Evolutionary conservation across 108 stramenopile species (phyloP).

Genomic region (Chaetoceros muelleri): DNA sequence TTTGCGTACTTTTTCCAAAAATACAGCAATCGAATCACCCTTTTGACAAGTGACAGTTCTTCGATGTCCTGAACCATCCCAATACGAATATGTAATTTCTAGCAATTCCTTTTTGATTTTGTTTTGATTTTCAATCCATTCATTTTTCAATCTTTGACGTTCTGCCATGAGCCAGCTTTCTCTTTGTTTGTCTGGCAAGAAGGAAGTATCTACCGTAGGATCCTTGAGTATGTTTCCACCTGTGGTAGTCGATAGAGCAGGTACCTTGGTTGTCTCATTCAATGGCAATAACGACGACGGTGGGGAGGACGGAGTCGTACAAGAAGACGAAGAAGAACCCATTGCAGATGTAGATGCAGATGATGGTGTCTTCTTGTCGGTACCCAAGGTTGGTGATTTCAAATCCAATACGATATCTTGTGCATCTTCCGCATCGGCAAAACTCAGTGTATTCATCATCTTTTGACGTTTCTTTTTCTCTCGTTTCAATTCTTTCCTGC

Average conservation of each 20-base stretch:
- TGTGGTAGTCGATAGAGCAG: too few species aligned
- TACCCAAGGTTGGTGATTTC: background rate
- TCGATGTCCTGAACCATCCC: slow-evolving; percentile 95
- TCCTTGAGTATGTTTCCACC: slow-evolving; percentile 63
- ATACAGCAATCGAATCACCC: slow-evolving; percentile 83
- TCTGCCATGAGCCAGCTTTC: slow-evolving; percentile 48
- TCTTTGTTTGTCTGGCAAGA: slow-evolving; percentile 82
- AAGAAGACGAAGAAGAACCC: too few species aligned
- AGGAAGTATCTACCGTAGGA: slow-evolving; percentile 88
- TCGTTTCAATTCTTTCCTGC: slow-evolving; percentile 3
- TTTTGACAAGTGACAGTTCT: slow-evolving; percentile 58
- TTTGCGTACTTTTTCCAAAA: slow-evolving; percentile 75
- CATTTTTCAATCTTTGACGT: slow-evolving; percentile 55
- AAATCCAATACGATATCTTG: slow-evolving; percentile 20
- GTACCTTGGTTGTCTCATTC: background rate
- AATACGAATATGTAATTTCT: slow-evolving; percentile 92
- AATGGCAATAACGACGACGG: too few species aligned
- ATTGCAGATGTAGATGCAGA: too few species aligned
- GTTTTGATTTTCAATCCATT: slow-evolving; percentile 79
- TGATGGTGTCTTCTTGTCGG: slow-evolving; percentile 2
- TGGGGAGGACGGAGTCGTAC: too few species aligned
- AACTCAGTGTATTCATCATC: slow-evolving; percentile 51
- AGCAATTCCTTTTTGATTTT: slow-evolving; percentile 68
- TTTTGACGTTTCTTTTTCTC: slow-evolving; percentile 55
- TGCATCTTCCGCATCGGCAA: slow-evolving; percentile 52